These are phyloP conservation scores for Globisporangium rhizosaccharum DNA, from an alignment of 352 stramenopile genomes.

Conservation along the genomic window DNA sequence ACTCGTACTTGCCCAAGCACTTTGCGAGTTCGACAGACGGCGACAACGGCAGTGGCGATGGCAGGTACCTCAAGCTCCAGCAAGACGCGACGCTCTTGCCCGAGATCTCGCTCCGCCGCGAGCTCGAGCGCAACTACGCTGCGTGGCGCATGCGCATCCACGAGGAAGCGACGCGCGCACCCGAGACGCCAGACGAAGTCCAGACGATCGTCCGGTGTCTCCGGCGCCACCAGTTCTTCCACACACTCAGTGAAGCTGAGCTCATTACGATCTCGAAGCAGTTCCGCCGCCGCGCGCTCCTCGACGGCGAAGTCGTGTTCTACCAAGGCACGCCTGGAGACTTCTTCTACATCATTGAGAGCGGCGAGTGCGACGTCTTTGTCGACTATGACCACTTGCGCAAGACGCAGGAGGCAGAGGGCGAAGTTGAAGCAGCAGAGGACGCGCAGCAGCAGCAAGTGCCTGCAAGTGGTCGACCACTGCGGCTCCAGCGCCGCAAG, in stretches of 20 bases:
- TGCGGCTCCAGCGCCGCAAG: slow-evolving; percentile 52
- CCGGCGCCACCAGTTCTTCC: slow-evolving; percentile 75
- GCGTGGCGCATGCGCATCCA: slow-evolving; percentile 22
- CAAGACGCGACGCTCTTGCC: slow-evolving; percentile 64
- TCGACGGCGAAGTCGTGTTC: slow-evolving; percentile 73
- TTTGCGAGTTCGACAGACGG: slow-evolving; percentile 32
- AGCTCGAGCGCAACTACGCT: slow-evolving; percentile 28
- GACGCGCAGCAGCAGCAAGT: slow-evolving; percentile 14
- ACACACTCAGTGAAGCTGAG: slow-evolving; percentile 66
- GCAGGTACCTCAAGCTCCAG: slow-evolving; percentile 70
- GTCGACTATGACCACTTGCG: slow-evolving; percentile 76
- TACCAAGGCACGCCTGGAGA: slow-evolving; percentile 74
- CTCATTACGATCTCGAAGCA: slow-evolving; percentile 43
- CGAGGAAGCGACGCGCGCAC: slow-evolving; percentile 25
- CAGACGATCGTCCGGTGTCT: slow-evolving; percentile 61
- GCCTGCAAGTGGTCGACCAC: slow-evolving; percentile 5
- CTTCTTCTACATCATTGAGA: slow-evolving; percentile 79
- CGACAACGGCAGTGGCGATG: slow-evolving; percentile 34
- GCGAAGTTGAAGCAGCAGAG: too few relatives aligned
- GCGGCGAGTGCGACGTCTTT: slow-evolving; percentile 76
- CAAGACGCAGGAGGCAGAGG: slow-evolving; percentile 28
- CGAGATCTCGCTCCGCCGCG: slow-evolving; percentile 56
- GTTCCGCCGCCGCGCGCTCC: slow-evolving; percentile 52
- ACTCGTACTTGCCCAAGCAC: slow-evolving; percentile 86
- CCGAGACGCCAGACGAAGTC: slow-evolving; percentile 28